Percentiles rank a stretch among this genome's conserved stretches.
phyloP scores from a whole-genome alignment of 768 basidiomycete genomes.

The Boletus coccyginus region DNA sequence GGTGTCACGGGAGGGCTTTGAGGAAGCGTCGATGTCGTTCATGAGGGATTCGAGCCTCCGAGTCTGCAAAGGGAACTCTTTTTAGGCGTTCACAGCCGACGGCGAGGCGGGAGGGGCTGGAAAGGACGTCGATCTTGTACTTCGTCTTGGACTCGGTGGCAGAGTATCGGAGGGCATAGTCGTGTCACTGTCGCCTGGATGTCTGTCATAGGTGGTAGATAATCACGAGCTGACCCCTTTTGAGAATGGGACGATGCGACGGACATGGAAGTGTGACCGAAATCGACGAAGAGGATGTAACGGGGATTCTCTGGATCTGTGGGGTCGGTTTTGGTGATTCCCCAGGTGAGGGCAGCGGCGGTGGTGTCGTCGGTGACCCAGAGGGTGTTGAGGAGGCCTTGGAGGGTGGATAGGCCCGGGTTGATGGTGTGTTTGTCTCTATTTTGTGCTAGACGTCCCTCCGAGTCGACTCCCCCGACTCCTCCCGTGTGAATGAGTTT shows the following conservation, averaged over 20 bases:
- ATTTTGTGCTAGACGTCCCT: no score
- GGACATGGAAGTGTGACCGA: conserved; percentile 90
- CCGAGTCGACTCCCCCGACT: no score
- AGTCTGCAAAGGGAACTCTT: conserved; percentile 93
- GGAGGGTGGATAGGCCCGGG: no score
- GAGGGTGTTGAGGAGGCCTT: conserved; percentile 64
- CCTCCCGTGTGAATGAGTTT: no score
- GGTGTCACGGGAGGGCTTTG: conserved; percentile 77
- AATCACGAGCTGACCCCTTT: conserved; percentile 91
- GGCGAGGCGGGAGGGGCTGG: conserved; percentile 83
- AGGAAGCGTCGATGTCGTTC: conserved; percentile 92
- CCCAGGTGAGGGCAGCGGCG: conserved; percentile 93
- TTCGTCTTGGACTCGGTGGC: conserved; percentile 88
- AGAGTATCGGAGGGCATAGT: conserved; percentile 87
- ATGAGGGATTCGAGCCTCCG: conserved; percentile 94
- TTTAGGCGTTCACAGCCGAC: conserved; percentile 92
- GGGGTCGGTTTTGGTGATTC: conserved; percentile 97
- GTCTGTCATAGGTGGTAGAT: conserved; percentile 87
- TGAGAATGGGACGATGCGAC: conserved; percentile 85
- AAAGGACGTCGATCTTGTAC: conserved; percentile 95
- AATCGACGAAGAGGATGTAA: conserved; percentile 91
- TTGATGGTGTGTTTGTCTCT: no score
- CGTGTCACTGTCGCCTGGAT: conserved; percentile 97
- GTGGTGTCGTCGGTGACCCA: conserved; percentile 98
- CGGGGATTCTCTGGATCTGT: conserved; percentile 79